Base-by-base conservation (phyloP, 2,329 filamentous ascomycete species). In the Macrophomina phaseolina region DNA sequence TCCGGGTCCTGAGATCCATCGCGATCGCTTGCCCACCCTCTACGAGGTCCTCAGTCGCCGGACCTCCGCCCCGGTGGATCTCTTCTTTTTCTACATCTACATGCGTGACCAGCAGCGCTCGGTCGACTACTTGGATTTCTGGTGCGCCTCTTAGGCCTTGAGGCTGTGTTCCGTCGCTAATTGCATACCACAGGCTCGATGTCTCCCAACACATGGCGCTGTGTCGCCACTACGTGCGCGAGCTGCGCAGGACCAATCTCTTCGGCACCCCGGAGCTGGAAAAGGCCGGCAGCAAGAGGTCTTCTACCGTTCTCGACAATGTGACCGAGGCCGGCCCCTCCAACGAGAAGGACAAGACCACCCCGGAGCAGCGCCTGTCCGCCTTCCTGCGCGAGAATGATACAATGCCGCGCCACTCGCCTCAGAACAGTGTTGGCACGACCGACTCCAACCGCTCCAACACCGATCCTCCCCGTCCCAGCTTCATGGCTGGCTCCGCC, bases 61-160 rank as follows among this genome's bases (percentile, higher is more conserved):
- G 70, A 99, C 95, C n/a, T 86, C 96, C 23, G 92, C 96, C 58
- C 95, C 95, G 0, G 94, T 99, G 67, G 96, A 99, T 76, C 85
- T 99, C 11, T 99, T 97, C 80, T 97, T 94, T 1, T 99, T 99
- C 83, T 99, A 99, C 81, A 99, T 99, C 74, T 99, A 97, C 81
- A 99, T 99, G 95, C 89, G 95, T 74, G 96, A 99, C 79, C 94
- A 97, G 81, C 95, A 99, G 80, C 89, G 94, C 78, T 97, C 94
- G 7, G 95, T 99, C 12, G 95, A 99, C 76, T 99, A 99, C 75
- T 84, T 99, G 49, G 95, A 99, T 78, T 99, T 99, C 80, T 99
- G 96, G 95, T 98, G 83, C 67, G 88, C 77, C 64, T 49, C 9
- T 61, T 23, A 4, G 18, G 60, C 2, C 14, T 18, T 38, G 7